A percentile compares a stretch with the other conserved stretches of the same genome.
Conservation (phyloP, 2,329 filamentous ascomycete genomes). For the Ustulina deusta region DNA sequence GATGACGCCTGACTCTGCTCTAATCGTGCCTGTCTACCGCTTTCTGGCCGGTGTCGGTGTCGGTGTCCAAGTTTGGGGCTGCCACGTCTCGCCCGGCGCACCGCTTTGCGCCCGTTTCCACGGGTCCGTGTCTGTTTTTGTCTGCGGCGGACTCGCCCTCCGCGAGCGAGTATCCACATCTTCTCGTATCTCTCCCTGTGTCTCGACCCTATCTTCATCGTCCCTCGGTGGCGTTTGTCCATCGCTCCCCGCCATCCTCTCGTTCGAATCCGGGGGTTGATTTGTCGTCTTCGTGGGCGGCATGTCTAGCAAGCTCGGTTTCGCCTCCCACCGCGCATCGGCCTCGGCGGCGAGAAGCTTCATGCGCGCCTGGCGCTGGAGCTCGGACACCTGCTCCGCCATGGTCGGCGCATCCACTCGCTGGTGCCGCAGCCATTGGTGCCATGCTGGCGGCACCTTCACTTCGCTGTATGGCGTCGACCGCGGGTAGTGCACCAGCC, state of each 20-base stretch:
- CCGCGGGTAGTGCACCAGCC: slow-evolving; percentile 71
- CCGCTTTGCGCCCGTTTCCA: slow-evolving; percentile 67
- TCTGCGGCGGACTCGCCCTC: slow-evolving; percentile 35
- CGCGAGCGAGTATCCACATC: not conserved
- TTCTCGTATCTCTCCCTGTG: slow-evolving; percentile 13
- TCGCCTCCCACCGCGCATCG: slow-evolving; percentile 73
- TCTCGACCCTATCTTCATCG: not conserved
- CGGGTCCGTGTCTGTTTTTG: slow-evolving; percentile 62
- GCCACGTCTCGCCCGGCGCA: slow-evolving; percentile 74
- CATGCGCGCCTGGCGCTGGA: slow-evolving; percentile 64
- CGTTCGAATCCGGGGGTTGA: not conserved
- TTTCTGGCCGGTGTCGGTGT: slow-evolving; percentile 57
- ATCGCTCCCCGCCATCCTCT: not conserved
- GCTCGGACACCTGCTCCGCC: slow-evolving; percentile 67
- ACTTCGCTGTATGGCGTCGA: slow-evolving; percentile 67
- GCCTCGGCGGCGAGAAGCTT: slow-evolving; percentile 69
- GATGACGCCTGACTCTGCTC: not conserved
- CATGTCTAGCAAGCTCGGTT: slow-evolving; percentile 56
- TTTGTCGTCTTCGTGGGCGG: slow-evolving; percentile 39
- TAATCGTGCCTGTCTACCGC: slow-evolving; percentile 32
- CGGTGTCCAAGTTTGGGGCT: slow-evolving; percentile 73
- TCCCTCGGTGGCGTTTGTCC: not conserved
- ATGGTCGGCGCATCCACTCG: slow-evolving; percentile 66
- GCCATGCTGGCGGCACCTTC: slow-evolving; percentile 71
- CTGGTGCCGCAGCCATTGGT: slow-evolving; percentile 75